Evolutionary conservation across 2,329 filamentous ascomycete species (phyloP).

Genomic region (Microascus cirrosus): DNA sequence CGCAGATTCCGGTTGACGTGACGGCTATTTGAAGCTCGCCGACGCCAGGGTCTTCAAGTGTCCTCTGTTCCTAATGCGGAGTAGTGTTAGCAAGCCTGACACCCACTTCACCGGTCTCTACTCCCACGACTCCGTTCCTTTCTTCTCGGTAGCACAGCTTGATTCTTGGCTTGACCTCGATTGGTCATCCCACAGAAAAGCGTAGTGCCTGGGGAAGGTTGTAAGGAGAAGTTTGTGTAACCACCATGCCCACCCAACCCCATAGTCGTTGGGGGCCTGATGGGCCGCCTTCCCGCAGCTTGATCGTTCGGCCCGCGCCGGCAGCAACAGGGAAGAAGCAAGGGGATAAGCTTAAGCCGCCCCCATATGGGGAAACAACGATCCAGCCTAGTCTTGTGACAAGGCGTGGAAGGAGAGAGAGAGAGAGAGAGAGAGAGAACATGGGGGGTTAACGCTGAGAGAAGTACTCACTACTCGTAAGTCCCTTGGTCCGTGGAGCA

Average conservation of each 20-base stretch:
- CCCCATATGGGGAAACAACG: background rate
- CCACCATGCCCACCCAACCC: background rate
- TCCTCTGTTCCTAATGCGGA: slow-evolving; percentile 33
- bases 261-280: slow-evolving; percentile 1
- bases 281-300: background rate
- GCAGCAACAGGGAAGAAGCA: background rate
- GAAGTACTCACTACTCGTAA: slow-evolving; percentile 41
- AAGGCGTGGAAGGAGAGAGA: background rate
- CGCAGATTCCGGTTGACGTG: slow-evolving; percentile 57
- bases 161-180: background rate
- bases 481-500: slow-evolving; percentile 45
- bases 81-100: background rate
- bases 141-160: background rate
- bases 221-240: background rate
- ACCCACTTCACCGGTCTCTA: background rate
- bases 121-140: slow-evolving; percentile 3
- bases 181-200: background rate
- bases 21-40: slow-evolving; percentile 55
- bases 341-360: background rate
- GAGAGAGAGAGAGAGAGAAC: background rate
- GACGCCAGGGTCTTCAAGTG: slow-evolving; percentile 29
- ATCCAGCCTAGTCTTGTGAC: background rate
- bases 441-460: background rate
- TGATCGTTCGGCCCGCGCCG: background rate
- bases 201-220: background rate